Evolutionary conservation across 495 filamentous ascomycete genomes (phyloP).

Genomic region (Tuber borchii): DNA sequence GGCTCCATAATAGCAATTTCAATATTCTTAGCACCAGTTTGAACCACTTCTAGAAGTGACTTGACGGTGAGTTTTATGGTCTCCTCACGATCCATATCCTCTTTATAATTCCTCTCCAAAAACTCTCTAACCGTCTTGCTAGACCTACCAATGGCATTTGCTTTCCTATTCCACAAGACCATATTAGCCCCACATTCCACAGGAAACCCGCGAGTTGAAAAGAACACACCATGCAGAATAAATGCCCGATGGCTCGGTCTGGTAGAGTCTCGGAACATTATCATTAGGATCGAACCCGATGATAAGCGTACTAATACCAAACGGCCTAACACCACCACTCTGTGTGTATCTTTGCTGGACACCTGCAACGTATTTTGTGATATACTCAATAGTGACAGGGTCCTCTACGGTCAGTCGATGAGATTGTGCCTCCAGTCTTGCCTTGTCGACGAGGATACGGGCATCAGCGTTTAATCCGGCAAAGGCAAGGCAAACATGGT

Average conservation of each 20-base stretch:
- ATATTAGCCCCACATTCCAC: background rate
- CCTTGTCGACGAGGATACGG: constrained; percentile 94
- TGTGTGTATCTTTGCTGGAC: constrained; percentile 98
- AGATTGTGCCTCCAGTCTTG: constrained; percentile 90
- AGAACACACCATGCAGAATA: constrained; percentile 84
- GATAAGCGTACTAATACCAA: constrained; percentile 94
- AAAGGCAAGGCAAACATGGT: constrained; percentile 92
- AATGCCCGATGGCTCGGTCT: constrained; percentile 96
- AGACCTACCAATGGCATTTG: constrained; percentile 94
- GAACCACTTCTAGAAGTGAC: constrained; percentile 93
- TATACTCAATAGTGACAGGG: constrained; percentile 95
- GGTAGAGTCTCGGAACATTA: constrained; percentile 78
- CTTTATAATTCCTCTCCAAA: constrained; percentile 94
- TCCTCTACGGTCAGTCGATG: constrained; percentile 98
- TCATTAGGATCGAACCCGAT: constrained; percentile 94
- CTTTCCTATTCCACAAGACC: constrained; percentile 64
- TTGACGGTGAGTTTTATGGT: constrained; percentile 98
- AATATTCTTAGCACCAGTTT: constrained; percentile 98
- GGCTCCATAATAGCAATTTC: constrained; percentile 98
- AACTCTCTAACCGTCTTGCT: constrained; percentile 99
- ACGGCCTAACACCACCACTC: constrained; percentile 92
- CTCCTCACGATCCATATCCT: constrained; percentile 88
- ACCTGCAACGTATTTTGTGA: constrained; percentile 94
- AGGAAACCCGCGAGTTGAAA: constrained; percentile 6
- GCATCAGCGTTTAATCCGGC: constrained; percentile 96